Evolutionary conservation across 768 basidiomycete species (phyloP).

Genomic region (Psilocybe tampanensis): DNA sequence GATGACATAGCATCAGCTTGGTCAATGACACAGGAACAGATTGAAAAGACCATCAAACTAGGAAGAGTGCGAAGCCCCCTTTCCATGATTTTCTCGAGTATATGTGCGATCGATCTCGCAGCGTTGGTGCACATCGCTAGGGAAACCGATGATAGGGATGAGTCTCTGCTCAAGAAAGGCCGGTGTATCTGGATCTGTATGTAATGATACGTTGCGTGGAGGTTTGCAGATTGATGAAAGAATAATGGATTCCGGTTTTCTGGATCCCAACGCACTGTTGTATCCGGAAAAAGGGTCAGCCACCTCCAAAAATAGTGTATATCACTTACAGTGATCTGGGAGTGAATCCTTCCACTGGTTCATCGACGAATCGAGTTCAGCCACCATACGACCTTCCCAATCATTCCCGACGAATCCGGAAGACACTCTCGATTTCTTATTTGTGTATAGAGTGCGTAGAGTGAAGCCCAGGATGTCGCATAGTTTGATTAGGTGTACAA

Average conservation of each 20-base stretch:
- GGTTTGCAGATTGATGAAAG: constrained; percentile 62
- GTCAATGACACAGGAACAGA: not conserved
- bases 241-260: constrained; percentile 40
- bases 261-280: constrained; percentile 54
- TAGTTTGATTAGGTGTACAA: constrained; percentile 58
- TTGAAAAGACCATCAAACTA: not conserved
- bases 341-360: constrained; percentile 73
- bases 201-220: constrained; percentile 54
- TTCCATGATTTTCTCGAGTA: constrained; percentile 48
- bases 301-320: no score
- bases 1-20: not conserved
- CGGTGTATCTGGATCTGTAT: constrained; percentile 76
- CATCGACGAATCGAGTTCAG: constrained; percentile 70
- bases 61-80: not conserved
- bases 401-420: constrained; percentile 61
- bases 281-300: not conserved
- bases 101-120: constrained; percentile 76
- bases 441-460: constrained; percentile 82
- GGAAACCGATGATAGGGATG: constrained; percentile 58
- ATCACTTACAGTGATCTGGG: constrained; percentile 53
- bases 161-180: constrained; percentile 68
- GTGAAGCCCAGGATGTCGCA: constrained; percentile 65
- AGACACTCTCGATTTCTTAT: constrained; percentile 69
- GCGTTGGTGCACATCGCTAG: constrained; percentile 80
- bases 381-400: constrained; percentile 72